Evolutionary conservation across 2,329 filamentous ascomycete genomes (phyloP).

Genomic region (Aspergillus tanneri): DNA sequence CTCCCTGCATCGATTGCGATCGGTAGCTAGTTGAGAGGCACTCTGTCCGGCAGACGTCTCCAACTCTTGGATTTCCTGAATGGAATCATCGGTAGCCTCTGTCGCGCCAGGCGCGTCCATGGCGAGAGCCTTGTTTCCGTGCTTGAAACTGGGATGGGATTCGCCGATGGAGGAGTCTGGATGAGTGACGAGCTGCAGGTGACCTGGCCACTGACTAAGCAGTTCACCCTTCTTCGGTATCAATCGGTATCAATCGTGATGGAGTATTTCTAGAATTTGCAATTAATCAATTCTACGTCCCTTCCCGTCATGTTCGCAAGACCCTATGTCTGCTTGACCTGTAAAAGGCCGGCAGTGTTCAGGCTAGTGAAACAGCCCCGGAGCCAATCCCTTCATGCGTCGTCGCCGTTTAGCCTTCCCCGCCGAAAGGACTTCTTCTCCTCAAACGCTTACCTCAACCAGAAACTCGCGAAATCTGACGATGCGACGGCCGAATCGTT

Average conservation of each 20-base stretch:
- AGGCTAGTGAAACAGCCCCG: constrained; percentile 30
- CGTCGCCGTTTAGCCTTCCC: constrained; percentile 35
- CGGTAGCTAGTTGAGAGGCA: constrained; percentile 8
- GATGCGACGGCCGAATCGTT: constrained; percentile 17
- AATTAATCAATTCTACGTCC: constrained; percentile 7
- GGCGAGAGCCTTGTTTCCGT: constrained; percentile 30
- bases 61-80: constrained; percentile 18
- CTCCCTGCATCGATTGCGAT: constrained; percentile 18
- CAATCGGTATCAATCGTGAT: constrained; percentile 9
- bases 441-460: constrained; percentile 58
- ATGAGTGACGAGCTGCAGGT: background rate
- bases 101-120: constrained; percentile 42
- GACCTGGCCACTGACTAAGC: background rate
- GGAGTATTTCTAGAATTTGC: background rate
- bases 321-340: constrained; percentile 32
- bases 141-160: constrained; percentile 12
- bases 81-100: constrained; percentile 25
- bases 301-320: constrained; percentile 33
- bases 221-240: background rate
- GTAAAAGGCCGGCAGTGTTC: constrained; percentile 29
- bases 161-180: background rate
- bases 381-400: constrained; percentile 36
- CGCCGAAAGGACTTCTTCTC: constrained; percentile 66
- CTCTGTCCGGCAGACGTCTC: constrained; percentile 20
- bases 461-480: constrained; percentile 29